Percentiles rank a stretch among this genome's conserved stretches.
These are phyloP conservation scores for Tuber calosporum DNA, from an alignment of 495 filamentous ascomycete genomes.

Conservation along the genomic window DNA sequence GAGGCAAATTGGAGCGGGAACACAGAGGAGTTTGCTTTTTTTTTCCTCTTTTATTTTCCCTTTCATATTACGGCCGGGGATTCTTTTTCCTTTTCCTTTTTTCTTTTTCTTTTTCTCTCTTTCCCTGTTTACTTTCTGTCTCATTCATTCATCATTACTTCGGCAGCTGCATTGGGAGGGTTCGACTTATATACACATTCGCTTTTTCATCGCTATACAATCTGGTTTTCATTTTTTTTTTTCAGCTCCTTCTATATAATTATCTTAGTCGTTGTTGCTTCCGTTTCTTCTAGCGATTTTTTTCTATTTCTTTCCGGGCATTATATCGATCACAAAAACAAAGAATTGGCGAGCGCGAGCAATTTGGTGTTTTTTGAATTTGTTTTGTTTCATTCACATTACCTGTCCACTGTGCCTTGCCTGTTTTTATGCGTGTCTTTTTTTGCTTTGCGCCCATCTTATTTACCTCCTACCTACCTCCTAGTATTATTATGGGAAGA, in stretches of 20 bases:
- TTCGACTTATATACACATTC: constrained; percentile 2
- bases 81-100: neutral
- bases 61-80: neutral
- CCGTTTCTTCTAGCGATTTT: neutral
- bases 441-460: neutral
- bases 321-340: constrained; percentile 1
- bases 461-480: neutral
- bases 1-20: neutral
- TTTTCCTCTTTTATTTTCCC: neutral
- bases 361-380: neutral
- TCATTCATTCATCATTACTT: neutral
- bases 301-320: neutral
- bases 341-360: constrained; percentile 1
- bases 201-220: neutral
- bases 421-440: neutral
- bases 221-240: neutral
- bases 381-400: neutral
- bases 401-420: neutral
- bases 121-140: no score
- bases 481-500: constrained; percentile 1
- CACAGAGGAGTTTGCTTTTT: constrained; percentile 1
- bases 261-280: neutral
- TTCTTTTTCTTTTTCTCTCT: no score
- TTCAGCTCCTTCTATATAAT: neutral
- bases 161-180: neutral